Evolutionary conservation across 2,329 filamentous ascomycete species (phyloP), one percentile per base, ranked within the genome.

Genomic region (Xylaria sp.): DNA sequence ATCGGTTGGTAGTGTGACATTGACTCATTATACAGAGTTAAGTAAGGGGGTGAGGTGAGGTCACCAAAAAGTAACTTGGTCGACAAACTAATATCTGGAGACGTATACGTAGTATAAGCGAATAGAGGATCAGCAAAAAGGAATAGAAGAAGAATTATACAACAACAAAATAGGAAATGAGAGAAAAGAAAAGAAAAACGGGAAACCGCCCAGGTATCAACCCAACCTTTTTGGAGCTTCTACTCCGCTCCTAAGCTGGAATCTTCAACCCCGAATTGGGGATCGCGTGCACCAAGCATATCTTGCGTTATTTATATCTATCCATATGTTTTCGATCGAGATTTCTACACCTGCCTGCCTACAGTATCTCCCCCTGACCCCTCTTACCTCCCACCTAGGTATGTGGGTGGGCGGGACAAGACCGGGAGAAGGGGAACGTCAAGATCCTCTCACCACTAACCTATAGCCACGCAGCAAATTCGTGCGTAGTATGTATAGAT

Each of bases 401-500:
- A 27, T 37, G 16, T 40, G 27, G 25, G 21, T 66, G 40, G 29
- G 13, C n/a, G 13, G 32, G 32, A 47, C 25, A 44, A 60, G 60
- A 57, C 51, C 62, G 50, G 57, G 40, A 10, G 10, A 35, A 35
- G 44, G 44, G 44, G 18, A 44, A 35, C 13, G 42, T 59, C 27
- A 27, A 51, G 32, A n/a, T 23, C 8, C 25, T 29, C 50, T 48
- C 40, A 61, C 57, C 57, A 65, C 48, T 29, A 27, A 37, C 13
- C 35, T 37, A 25, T 32, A 59, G 57, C 51, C 59, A 65, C 40
- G 58, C 40, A 53, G 47, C 50, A 54, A 44, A 55, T 53, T 35
- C 13, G 57, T 62, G 21, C 58, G 16, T 27, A 25, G 16, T 50
- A 27, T 10, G 47, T 50, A 32, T 8, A 21, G n/a, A n/a, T 47